Evolutionary conservation across 2,329 filamentous ascomycete species (phyloP).

Genomic region (Fusarium pininemorale): DNA sequence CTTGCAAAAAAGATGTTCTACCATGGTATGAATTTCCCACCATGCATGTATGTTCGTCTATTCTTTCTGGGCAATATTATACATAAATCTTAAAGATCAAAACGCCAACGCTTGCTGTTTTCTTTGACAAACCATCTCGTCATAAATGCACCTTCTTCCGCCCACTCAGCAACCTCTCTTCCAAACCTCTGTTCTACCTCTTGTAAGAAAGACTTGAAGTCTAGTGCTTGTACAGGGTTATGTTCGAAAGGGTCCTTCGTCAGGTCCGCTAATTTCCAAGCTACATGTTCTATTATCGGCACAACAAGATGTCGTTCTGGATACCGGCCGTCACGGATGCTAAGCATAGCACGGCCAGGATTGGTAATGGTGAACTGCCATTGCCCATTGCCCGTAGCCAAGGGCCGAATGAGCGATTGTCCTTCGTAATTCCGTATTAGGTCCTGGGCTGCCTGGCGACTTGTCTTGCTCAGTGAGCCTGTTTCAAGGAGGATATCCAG

Average conservation of each 20-base stretch:
- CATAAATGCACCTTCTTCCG: constrained; percentile 44
- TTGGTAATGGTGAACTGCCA: constrained; percentile 48
- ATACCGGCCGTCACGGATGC: constrained; percentile 44
- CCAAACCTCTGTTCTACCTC: constrained; percentile 38
- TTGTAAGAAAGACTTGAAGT: constrained; percentile 34
- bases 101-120: constrained; percentile 47
- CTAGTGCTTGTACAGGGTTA: constrained; percentile 36
- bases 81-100: neutral
- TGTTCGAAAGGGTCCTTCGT: constrained; percentile 39
- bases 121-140: constrained; percentile 47
- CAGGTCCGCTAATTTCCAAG: constrained; percentile 45
- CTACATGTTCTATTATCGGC: constrained; percentile 44
- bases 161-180: constrained; percentile 40
- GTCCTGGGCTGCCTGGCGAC: constrained; percentile 30
- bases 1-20: accelerated
- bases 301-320: constrained; percentile 43
- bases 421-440: constrained; percentile 44
- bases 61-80: neutral
- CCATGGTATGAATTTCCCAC: accelerated
- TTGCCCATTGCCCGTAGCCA: constrained; percentile 18
- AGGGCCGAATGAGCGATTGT: constrained; percentile 42
- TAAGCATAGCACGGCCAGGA: constrained; percentile 44
- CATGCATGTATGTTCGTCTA: no score
- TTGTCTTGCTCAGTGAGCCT: constrained; percentile 36
- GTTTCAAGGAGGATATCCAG: constrained; percentile 45